A percentile compares a stretch with the other conserved stretches of the same genome.
Evolutionary conservation across 768 basidiomycete species (phyloP).

Genomic region (Boletus patriciae): DNA sequence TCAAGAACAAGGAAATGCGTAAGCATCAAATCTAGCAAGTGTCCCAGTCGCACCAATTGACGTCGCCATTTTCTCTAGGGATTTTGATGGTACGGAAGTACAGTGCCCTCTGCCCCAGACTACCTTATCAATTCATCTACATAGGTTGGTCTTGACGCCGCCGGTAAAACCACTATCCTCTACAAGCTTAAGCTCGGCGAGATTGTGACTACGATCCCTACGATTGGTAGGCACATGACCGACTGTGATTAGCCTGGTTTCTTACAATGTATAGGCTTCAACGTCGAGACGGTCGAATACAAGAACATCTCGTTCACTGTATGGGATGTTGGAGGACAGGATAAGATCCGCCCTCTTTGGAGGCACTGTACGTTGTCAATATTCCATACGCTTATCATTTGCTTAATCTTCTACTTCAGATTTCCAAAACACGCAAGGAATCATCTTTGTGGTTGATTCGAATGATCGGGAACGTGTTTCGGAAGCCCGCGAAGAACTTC

Average conservation of each 20-base stretch:
- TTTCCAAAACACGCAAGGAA: conserved; percentile 99
- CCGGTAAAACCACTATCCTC: conserved; percentile 97
- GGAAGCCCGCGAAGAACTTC: conserved; percentile 98
- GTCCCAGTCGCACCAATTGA: conserved; percentile 26
- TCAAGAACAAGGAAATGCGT: conserved; percentile 99
- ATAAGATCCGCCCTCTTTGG: conserved; percentile 99
- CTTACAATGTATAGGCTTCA: conserved; percentile 74
- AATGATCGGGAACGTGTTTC: conserved; percentile 99
- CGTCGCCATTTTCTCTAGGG: conserved; percentile 52
- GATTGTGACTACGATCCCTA: conserved; percentile 99
- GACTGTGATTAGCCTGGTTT: not conserved
- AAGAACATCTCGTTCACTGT: conserved; percentile 99
- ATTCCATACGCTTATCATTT: conserved; percentile 7
- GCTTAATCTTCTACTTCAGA: conserved; percentile 50
- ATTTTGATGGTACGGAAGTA: conserved; percentile 81
- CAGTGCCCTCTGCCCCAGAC: conserved; percentile 21
- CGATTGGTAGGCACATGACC: conserved; percentile 75
- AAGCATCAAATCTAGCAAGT: conserved; percentile 38
- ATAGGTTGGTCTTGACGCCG: conserved; percentile 98
- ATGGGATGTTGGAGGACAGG: conserved; percentile 99
- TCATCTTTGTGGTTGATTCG: conserved; percentile 99
- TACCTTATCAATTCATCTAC: conserved; percentile 8
- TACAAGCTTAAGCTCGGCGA: conserved; percentile 99
- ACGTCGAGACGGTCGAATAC: conserved; percentile 99
- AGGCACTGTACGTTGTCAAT: conserved; percentile 84